Conservation (phyloP, 257 asterid genomes). For the Misopates orontium region DNA sequence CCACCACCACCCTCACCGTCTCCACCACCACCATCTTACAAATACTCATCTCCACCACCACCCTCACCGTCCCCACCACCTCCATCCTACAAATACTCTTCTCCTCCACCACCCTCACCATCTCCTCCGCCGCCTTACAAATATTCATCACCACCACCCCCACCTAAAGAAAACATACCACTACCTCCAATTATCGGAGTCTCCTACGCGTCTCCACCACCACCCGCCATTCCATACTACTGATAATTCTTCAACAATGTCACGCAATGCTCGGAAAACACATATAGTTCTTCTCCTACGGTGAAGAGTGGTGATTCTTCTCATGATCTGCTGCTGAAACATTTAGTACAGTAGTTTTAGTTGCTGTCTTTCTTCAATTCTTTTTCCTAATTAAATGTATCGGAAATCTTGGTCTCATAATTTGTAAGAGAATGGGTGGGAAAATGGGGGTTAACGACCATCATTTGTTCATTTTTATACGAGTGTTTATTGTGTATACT, state of each 20-base stretch:
- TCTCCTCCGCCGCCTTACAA: conserved; percentile 19
- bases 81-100: conserved; percentile 9
- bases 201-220: conserved; percentile 56
- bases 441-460: conserved; percentile 19
- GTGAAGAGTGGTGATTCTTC: conserved; percentile 22
- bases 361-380: conserved; percentile 31
- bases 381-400: conserved; percentile 24
- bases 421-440: conserved; percentile 30
- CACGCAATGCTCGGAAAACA: not conserved
- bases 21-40: conserved; percentile 9
- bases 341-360: conserved; percentile 30
- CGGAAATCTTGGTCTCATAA: conserved; percentile 20
- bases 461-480: conserved; percentile 37
- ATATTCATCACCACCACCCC: conserved; percentile 24
- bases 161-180: conserved; percentile 34
- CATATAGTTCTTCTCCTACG: conserved; percentile 20
- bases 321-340: conserved; percentile 24
- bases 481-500: conserved; percentile 18
- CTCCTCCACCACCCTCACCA: conserved; percentile 19
- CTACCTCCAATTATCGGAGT: conserved; percentile 49
- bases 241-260: conserved; percentile 29
- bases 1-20: conserved; percentile 22
- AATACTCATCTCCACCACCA: conserved; percentile 28
- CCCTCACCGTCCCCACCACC: conserved; percentile 23
- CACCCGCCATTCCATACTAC: conserved; percentile 52